These are phyloP conservation scores for Lentinula raphanica DNA, from an alignment of 768 basidiomycete species.

Conservation along the genomic window DNA sequence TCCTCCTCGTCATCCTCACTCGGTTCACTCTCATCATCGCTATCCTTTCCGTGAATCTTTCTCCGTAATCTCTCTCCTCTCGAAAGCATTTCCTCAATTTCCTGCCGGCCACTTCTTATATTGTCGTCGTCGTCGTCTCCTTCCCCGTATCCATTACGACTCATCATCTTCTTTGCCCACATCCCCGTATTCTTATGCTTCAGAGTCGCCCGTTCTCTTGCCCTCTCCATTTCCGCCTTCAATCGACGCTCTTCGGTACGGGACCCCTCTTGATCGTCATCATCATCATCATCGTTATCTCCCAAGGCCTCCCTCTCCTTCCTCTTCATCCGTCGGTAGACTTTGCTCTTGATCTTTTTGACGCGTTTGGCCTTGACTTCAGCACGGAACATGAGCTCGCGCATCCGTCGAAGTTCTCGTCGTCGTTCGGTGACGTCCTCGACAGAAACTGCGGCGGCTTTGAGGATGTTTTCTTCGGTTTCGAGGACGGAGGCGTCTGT, in stretches of 20 bases:
- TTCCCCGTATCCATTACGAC: constrained; percentile 50
- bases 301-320: constrained; percentile 65
- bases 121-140: constrained; percentile 49
- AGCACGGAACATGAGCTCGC: constrained; percentile 90
- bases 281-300: constrained; percentile 43
- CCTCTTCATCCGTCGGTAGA: constrained; percentile 79
- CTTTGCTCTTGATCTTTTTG: constrained; percentile 94
- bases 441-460: constrained; percentile 74
- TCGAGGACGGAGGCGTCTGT: constrained; percentile 37
- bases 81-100: constrained; percentile 82
- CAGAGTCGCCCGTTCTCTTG: constrained; percentile 85
- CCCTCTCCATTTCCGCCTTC: constrained; percentile 74
- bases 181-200: constrained; percentile 85
- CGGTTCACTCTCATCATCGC: constrained; percentile 45
- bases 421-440: constrained; percentile 85
- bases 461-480: constrained; percentile 67
- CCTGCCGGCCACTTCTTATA: constrained; percentile 36
- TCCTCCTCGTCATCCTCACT: constrained; percentile 46
- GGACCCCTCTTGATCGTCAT: constrained; percentile 45
- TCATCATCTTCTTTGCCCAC: constrained; percentile 76
- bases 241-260: constrained; percentile 41
- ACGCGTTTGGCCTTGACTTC: constrained; percentile 87
- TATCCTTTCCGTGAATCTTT: constrained; percentile 65
- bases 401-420: constrained; percentile 78
- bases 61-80: constrained; percentile 73